phyloP scores from a whole-genome alignment of 2,329 filamentous ascomycete species.

The Venturia pyrina region DNA sequence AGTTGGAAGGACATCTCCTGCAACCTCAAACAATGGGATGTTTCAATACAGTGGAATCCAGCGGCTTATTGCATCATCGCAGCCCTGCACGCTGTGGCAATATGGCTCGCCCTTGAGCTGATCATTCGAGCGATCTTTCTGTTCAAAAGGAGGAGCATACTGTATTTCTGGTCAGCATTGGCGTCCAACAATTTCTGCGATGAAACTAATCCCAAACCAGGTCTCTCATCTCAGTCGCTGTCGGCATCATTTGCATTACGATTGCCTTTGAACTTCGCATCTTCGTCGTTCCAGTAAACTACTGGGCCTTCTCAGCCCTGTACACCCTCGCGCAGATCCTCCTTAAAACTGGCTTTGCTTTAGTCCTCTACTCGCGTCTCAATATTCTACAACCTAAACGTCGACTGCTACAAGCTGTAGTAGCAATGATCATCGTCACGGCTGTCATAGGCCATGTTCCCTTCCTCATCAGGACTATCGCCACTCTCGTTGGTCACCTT shows the following conservation, averaged over 20 bases:
- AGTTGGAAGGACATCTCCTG: not conserved
- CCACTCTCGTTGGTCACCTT: not conserved
- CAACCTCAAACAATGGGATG: not conserved
- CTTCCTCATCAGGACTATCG: not conserved
- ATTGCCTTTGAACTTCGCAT: not conserved
- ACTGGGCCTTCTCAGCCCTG: not conserved
- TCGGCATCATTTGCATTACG: not conserved
- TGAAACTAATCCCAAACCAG: not conserved
- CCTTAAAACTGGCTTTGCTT: not conserved
- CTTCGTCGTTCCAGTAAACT: not conserved
- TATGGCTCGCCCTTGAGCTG: not conserved
- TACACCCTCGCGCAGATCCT: not conserved
- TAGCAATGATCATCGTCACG: not conserved
- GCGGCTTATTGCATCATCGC: not conserved
- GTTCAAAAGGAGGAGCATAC: not conserved
- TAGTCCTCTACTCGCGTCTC: conserved; percentile 1
- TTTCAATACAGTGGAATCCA: not conserved
- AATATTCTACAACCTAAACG: not conserved
- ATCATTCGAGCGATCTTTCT: not conserved
- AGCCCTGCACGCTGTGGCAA: not conserved
- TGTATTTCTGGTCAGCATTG: conserved; percentile 1
- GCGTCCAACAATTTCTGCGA: not conserved
- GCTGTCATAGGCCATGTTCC: not conserved
- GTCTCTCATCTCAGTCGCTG: not conserved
- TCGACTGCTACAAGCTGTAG: not conserved